Conservation (phyloP, 163 green algal genomes). For the Chlorella variabilis region DNA sequence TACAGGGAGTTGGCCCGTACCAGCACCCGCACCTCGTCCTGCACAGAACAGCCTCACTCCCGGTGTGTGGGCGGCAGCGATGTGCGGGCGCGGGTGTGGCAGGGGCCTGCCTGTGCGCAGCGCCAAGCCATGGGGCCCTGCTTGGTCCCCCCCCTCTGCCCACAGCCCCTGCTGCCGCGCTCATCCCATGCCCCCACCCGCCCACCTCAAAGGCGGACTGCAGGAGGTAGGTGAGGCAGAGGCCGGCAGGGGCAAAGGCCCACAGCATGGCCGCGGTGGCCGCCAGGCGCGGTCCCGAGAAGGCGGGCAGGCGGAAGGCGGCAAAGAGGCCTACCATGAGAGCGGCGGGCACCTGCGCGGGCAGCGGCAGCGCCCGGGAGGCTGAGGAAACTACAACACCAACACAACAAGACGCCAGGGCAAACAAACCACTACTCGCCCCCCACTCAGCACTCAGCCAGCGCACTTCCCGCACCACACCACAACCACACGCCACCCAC, state of each 20-base stretch:
- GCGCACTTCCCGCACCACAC: too few relatives aligned
- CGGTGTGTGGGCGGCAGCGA: background rate
- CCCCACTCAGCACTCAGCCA: background rate
- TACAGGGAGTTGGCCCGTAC: conserved; percentile 69
- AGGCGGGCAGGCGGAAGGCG: conserved; percentile 60
- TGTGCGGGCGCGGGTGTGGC: too few relatives aligned
- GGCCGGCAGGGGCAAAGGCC: conserved; percentile 54
- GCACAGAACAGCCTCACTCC: too few relatives aligned
- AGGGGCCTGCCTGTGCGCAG: too few relatives aligned
- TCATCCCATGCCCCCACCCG: background rate
- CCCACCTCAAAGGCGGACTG: conserved; percentile 60
- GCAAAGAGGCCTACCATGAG: conserved; percentile 69
- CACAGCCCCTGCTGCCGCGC: too few relatives aligned
- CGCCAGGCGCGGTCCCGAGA: conserved; percentile 61
- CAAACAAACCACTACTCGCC: background rate
- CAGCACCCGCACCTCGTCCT: conserved; percentile 45
- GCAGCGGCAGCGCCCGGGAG: background rate
- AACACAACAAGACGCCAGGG: background rate
- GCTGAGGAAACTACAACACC: too few relatives aligned
- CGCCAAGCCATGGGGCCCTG: too few relatives aligned
- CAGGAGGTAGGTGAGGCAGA: conserved; percentile 73
- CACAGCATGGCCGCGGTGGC: conserved; percentile 64
- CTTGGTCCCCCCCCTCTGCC: too few relatives aligned
- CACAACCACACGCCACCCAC: too few relatives aligned
- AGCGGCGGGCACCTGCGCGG: conserved; percentile 47